Conservation (phyloP, 2,329 filamentous ascomycete species). For the Emergomyces orientalis region DNA sequence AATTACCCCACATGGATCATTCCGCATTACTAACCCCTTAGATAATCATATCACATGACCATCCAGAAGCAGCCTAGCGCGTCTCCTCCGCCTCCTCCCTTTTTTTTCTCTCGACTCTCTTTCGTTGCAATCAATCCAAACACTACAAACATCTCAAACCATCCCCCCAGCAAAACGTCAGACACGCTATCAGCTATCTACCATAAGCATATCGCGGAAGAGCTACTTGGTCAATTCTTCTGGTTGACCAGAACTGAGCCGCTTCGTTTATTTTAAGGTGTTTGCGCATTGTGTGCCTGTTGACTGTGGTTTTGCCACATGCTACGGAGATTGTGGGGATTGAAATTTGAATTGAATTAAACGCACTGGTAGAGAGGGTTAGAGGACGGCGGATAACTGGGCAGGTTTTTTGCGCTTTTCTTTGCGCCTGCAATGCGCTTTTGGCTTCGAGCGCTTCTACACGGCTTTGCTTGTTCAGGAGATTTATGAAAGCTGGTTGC, state of each 20-base stretch:
- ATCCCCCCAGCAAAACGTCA: not conserved
- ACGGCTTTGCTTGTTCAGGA: not conserved
- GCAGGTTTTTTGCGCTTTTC: too few relatives aligned
- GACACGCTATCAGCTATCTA: not conserved
- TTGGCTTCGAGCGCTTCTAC: too few relatives aligned
- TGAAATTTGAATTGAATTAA: not conserved
- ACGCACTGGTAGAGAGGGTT: not conserved
- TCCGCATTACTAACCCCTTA: too few relatives aligned
- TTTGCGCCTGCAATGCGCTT: too few relatives aligned
- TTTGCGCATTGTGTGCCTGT: not conserved
- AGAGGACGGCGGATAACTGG: too few relatives aligned
- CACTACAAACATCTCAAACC: slow-evolving; percentile 7
- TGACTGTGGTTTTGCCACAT: not conserved
- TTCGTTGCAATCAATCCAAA: slow-evolving; percentile 1
- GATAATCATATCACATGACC: not conserved
- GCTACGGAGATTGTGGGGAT: not conserved
- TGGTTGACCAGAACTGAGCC: too few relatives aligned
- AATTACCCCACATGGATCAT: too few relatives aligned
- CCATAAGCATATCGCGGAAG: too few relatives aligned
- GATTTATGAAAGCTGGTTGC: too few relatives aligned
- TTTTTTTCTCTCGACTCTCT: not conserved
- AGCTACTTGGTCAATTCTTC: too few relatives aligned
- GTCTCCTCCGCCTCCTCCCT: not conserved
- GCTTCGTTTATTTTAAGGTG: too few relatives aligned
- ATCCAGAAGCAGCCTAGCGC: not conserved